phyloP scores from a whole-genome alignment of 768 basidiomycete genomes.

The Tricholoma saponaceum region DNA sequence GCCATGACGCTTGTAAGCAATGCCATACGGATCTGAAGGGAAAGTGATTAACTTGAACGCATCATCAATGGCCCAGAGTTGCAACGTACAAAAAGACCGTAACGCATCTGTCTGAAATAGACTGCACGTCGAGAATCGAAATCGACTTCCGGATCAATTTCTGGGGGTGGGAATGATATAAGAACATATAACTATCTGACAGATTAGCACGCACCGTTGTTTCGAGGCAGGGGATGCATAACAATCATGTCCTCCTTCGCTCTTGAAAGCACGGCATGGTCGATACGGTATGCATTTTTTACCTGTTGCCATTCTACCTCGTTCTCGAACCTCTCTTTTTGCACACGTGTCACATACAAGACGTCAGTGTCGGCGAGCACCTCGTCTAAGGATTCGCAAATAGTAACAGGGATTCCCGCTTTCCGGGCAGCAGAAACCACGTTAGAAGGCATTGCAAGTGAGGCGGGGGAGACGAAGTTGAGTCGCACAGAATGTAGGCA shows the following conservation, averaged over 20 bases:
- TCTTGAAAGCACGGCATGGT: conserved; percentile 88
- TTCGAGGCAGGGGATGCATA: conserved; percentile 95
- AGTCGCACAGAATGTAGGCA: conserved; percentile 90
- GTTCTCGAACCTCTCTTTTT: conserved; percentile 87
- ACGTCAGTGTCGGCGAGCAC: conserved; percentile 93
- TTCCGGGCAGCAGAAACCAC: conserved; percentile 83
- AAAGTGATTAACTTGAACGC: not conserved
- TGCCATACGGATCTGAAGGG: conserved; percentile 68
- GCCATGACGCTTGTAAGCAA: conserved; percentile 62
- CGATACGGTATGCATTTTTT: conserved; percentile 89
- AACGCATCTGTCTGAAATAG: conserved; percentile 98
- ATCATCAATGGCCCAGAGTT: not conserved
- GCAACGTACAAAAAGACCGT: conserved; percentile 85
- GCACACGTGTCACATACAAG: conserved; percentile 92
- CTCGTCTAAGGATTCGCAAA: conserved; percentile 87
- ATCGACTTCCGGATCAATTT: conserved; percentile 98
- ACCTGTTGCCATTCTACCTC: conserved; percentile 86
- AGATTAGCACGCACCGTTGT: conserved; percentile 57
- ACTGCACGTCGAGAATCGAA: conserved; percentile 92
- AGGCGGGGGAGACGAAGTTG: conserved; percentile 90
- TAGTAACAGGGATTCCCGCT: conserved; percentile 72
- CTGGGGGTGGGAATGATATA: conserved; percentile 34
- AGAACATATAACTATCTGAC: not conserved
- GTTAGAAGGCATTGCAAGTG: conserved; percentile 83
- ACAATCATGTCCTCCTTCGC: conserved; percentile 98